Evolutionary conservation across 2,329 filamentous ascomycete genomes (phyloP), one percentile per base, ranked within the genome.

Genomic region (Ophiosphaerella narmari): DNA sequence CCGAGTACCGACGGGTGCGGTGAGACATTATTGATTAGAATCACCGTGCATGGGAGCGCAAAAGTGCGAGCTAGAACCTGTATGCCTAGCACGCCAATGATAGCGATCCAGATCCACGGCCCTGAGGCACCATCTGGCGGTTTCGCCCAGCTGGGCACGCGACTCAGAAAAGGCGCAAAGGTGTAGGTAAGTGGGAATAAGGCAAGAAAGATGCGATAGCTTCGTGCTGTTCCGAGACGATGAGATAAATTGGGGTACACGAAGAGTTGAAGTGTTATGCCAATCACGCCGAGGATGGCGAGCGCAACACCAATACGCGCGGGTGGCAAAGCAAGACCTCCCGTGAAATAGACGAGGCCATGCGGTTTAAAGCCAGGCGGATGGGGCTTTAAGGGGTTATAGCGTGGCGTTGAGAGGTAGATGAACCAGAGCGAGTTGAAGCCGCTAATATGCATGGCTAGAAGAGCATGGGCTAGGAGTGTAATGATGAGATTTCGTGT

Each of bases 11-110:
- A 77, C 0, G 80, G 77, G 57, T 84, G 78, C 0, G 85, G 82
- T 33, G 80, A 80, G 40, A 77, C 80, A 52, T 72, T 72, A 36
- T 72, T 72, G 46, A 72, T 55, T 0, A 33, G 85, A 2, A 87
- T 86, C 0, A 82, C 79, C 0, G 79, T 79, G 0, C 80, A 80
- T 0, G 85, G 85, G 0, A 87, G 61, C 0, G 82, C 79, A 50
- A 80, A 80, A 0, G 78, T 80, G 4, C 78, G 71, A 1, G 73
- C 78, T 1, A 75, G 52, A 23, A 79, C 76, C 56, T 80, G 78
- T 5, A 80, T 68, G 34, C 68, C 62, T 0, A 80, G 65, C 2
- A 78, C 68, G 1, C 62, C 39, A 0, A 72, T 71, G 11, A 80
- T 77, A 5, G 66, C 71, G 0, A 67, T 52, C 78, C 78, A 80